Base-by-base conservation (phyloP, 352 stramenopile species). In the Pythium sp. region DNA sequence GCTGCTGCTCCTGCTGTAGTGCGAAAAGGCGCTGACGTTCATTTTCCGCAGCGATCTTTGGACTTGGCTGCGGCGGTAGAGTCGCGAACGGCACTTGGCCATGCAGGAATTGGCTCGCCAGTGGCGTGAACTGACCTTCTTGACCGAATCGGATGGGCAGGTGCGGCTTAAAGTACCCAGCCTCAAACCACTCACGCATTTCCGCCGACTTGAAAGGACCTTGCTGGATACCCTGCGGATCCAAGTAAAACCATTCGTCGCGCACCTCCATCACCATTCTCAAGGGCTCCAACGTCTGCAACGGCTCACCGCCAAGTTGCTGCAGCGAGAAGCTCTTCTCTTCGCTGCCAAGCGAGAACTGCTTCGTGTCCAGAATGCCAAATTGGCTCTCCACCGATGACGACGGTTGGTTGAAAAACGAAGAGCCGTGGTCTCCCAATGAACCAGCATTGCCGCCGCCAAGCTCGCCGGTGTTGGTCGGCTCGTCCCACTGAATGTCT, bases 131-230 rank as follows among this genome's bases (percentile, higher is more conserved):
- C 8, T 70, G 71, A 1, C 85, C 84, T 62, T 94, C 81, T n/a
- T 68, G 77, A 2, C 87, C 85, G 65, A 93, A 95, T 38, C 82
- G 84, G 69, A 96, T 94, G 15, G 88, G 88, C n/a, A 96, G 67
- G 63, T 94, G 87, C 12, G 88, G 88, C 65, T 96, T 96, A 26
- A 96, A 96, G 76, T 96, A 96, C 14, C 88, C 88, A 3, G 88
- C 88, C 65, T 96, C 88, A 53, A 94, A 96, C 88, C 88, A 96
- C 64, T 96, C 88, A 6, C 88, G 88, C 88, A 96, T 96, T 46
- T 96, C 88, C 0, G 75, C 75, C 28, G 82, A 93, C 71, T 94
- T 94, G 74, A 96, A 96, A 20, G 86, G 88, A 22, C 88, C 86
- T 69, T 94, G 87, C 61, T 94, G 86, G 26, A 90, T 74, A 18